These are phyloP conservation scores for Vigna hirtella DNA, from an alignment of 306 rosid species.

Conservation along the genomic window DNA sequence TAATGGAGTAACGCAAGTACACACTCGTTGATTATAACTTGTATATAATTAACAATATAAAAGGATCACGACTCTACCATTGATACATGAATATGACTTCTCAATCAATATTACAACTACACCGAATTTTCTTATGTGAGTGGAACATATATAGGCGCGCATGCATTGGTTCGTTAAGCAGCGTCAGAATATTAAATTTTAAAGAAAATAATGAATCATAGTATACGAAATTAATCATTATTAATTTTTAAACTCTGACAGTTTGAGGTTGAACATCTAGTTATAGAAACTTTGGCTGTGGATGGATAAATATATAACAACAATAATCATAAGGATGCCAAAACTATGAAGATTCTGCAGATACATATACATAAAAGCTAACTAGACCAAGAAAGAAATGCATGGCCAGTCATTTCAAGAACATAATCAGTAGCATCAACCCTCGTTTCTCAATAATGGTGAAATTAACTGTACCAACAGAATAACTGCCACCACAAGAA, in stretches of 20 bases:
- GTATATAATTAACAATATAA: not conserved
- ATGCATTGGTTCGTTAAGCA: not conserved
- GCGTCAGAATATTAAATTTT: not conserved
- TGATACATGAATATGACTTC: conserved; percentile 2
- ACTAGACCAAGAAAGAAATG: conserved; percentile 43
- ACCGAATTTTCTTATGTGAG: not conserved
- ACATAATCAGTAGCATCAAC: conserved; percentile 47
- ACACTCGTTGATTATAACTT: not conserved
- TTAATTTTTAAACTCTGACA: not conserved
- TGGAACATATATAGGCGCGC: not conserved
- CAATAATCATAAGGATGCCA: conserved; percentile 32
- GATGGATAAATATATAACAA: not conserved
- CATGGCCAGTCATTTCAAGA: conserved; percentile 52
- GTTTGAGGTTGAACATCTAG: not conserved
- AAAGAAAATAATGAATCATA: not conserved
- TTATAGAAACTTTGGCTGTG: not conserved
- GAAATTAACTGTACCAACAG: conserved; percentile 67
- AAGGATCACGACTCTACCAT: not conserved
- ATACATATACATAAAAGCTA: conserved; percentile 44
- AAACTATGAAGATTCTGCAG: conserved; percentile 57
- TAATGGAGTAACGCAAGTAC: not conserved
- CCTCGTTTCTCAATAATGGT: conserved; percentile 52
- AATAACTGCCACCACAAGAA: conserved; percentile 56
- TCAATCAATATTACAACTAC: not conserved
- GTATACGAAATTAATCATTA: not conserved